Conservation (phyloP, 345 rosid genomes). For the Lagerstroemia speciosa region DNA sequence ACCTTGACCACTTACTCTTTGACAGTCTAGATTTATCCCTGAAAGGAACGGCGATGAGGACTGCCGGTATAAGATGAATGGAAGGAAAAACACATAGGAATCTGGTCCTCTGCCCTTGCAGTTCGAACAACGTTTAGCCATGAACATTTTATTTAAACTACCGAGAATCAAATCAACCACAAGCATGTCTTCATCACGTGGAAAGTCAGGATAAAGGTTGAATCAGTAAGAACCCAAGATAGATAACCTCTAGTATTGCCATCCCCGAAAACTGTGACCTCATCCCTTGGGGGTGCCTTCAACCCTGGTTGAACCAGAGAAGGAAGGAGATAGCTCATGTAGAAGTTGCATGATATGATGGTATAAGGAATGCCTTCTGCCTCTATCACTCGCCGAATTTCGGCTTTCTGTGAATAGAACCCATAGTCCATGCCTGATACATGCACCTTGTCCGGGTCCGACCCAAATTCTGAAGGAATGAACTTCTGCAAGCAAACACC, state of each 20-base stretch:
- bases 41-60: background rate
- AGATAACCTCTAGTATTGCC: conserved; percentile 58
- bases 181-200: background rate
- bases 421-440: conserved; percentile 45
- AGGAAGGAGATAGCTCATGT: conserved; percentile 61
- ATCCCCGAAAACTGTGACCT: conserved; percentile 57
- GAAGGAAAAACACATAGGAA: background rate
- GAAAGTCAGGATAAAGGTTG: background rate
- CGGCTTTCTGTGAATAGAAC: conserved; percentile 50
- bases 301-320: conserved; percentile 59
- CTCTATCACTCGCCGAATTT: conserved; percentile 62
- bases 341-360: conserved; percentile 57
- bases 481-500: conserved; percentile 47
- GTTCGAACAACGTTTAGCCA: background rate
- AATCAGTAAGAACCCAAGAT: background rate
- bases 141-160: background rate
- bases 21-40: background rate
- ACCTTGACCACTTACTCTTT: background rate
- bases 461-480: conserved; percentile 80
- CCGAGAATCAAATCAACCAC: background rate
- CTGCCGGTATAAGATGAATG: background rate
- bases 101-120: background rate
- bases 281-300: conserved; percentile 53
- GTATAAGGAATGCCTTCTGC: conserved; percentile 57
- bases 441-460: conserved; percentile 56